Percentiles rank a stretch among this genome's conserved stretches.
phyloP scores from a whole-genome alignment of 805 yeast genomes.

The Kodamaea hsintzibuensis region DNA sequence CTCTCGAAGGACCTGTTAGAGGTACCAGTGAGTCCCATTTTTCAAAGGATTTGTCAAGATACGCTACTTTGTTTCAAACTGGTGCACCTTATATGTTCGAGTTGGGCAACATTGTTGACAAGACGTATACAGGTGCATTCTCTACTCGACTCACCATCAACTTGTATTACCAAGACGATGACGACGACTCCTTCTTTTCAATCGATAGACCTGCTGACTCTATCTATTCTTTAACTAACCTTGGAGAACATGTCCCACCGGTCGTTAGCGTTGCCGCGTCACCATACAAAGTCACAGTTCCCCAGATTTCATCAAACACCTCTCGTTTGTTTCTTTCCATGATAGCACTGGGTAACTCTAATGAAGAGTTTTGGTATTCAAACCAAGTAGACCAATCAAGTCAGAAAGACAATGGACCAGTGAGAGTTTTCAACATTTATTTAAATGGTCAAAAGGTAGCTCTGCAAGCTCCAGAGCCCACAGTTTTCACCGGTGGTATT shows the following conservation, averaged over 20 bases:
- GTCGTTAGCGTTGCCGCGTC: slow-evolving; percentile 31
- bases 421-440: slow-evolving; percentile 63
- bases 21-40: slow-evolving; percentile 41
- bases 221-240: slow-evolving; percentile 28
- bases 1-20: slow-evolving; percentile 55
- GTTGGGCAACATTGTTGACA: slow-evolving; percentile 61
- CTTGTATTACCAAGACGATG: slow-evolving; percentile 1
- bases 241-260: neutral
- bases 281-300: slow-evolving; percentile 38
- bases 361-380: slow-evolving; percentile 83
- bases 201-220: slow-evolving; percentile 38
- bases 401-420: slow-evolving; percentile 61
- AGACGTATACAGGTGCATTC: slow-evolving; percentile 14
- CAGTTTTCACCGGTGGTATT: slow-evolving; percentile 80
- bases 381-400: slow-evolving; percentile 52
- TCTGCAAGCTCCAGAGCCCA: slow-evolving; percentile 66
- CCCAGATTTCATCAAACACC: slow-evolving; percentile 53
- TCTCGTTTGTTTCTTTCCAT: slow-evolving; percentile 60
- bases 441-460: slow-evolving; percentile 61
- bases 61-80: slow-evolving; percentile 48
- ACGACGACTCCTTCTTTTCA: slow-evolving; percentile 21
- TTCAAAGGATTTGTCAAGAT: slow-evolving; percentile 66
- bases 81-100: slow-evolving; percentile 51
- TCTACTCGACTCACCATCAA: slow-evolving; percentile 36
- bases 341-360: slow-evolving; percentile 71